Base-by-base conservation (phyloP, 176 grass and related monocot genomes). In the Panicum miliaceum region DNA sequence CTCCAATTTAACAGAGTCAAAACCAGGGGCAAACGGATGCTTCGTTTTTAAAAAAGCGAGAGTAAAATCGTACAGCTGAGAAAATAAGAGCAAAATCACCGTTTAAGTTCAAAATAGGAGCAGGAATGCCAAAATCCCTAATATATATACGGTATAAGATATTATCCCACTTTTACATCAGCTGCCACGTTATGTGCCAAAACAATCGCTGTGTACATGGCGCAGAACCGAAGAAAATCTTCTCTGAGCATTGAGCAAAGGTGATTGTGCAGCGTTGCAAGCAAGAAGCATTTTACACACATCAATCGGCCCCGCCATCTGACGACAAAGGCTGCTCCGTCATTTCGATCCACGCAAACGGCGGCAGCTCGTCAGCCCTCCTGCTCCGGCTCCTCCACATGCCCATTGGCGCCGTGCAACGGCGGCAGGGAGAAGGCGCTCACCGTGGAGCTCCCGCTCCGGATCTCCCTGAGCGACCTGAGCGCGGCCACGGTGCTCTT, bases 371-470 rank as follows among this genome's bases (percentile, higher is more conserved):
- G 75, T 73, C 85, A 88, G 6, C 50, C 50, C 50, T 52, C 52
- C 18, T 54, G 52, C 57, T 36, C 48, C 61, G 58, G 72, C 18
- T 56, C 45, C 11, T 75, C 73, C 50, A 77, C 81, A 7, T 65
- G 79, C 22, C 40, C 79, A 26, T 38, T 73, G 12, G 14, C 74
- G 71, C 70, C 86, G 56, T 83, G 77, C 48, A 93, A 62, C 10
- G 94, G 86, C 12, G 94, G 94, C 46, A 96, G 60, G 63, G 90
- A 96, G 78, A 93, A 91, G 0, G 75, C 66, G 46, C 84, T 96
- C 37, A 91, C 88, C 0, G 90, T 96, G 0, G 94, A 96, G 83
- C 94, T 93, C 77, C 77, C 77, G 76, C 94, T 91, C 20, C 90
- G 85, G 25, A 93, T 96, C 61, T 93, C 94, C 64, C 82, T 87